phyloP scores from a whole-genome alignment of 352 stramenopile genomes.

The Phytophthora meadii region DNA sequence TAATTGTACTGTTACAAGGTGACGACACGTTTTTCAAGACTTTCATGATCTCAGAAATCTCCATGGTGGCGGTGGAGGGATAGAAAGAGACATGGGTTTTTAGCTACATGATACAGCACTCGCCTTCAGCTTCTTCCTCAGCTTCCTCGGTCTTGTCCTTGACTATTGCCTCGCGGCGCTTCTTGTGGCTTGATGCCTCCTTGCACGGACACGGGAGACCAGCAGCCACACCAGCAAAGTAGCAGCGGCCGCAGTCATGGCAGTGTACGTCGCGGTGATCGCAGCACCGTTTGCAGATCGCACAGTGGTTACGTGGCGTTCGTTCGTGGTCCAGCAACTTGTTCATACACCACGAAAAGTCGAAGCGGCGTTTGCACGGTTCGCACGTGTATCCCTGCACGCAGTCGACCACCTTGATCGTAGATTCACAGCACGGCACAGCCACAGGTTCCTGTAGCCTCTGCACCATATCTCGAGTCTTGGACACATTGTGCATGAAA shows the following conservation, averaged over 20 bases:
- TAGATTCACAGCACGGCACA: slow-evolving; percentile 66
- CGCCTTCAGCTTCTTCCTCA: slow-evolving; percentile 72
- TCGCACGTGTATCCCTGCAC: slow-evolving; percentile 74
- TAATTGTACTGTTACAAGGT: slow-evolving; percentile 34
- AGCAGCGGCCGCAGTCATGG: slow-evolving; percentile 82
- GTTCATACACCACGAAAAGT: slow-evolving; percentile 88
- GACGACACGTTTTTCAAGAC: slow-evolving; percentile 30
- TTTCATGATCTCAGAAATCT: slow-evolving; percentile 24
- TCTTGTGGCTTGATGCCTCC: slow-evolving; percentile 64
- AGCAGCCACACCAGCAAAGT: slow-evolving; percentile 84
- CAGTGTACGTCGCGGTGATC: slow-evolving; percentile 90
- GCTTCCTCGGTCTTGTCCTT: slow-evolving; percentile 60
- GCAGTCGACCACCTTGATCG: slow-evolving; percentile 77
- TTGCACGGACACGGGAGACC: slow-evolving; percentile 84
- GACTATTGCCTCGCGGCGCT: slow-evolving; percentile 46
- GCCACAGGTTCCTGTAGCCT: slow-evolving; percentile 71
- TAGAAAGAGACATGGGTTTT: slow-evolving; percentile 9
- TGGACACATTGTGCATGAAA: slow-evolving; percentile 90
- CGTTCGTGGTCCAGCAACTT: slow-evolving; percentile 79
- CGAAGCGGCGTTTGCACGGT: slow-evolving; percentile 58
- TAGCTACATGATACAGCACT: slow-evolving; percentile 86
- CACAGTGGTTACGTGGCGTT: slow-evolving; percentile 83
- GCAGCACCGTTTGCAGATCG: slow-evolving; percentile 87
- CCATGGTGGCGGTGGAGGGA: slow-evolving; percentile 23
- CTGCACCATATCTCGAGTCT: slow-evolving; percentile 85